Evolutionary conservation across 495 filamentous ascomycete species (phyloP).

Genomic region (Xylaria sp.): DNA sequence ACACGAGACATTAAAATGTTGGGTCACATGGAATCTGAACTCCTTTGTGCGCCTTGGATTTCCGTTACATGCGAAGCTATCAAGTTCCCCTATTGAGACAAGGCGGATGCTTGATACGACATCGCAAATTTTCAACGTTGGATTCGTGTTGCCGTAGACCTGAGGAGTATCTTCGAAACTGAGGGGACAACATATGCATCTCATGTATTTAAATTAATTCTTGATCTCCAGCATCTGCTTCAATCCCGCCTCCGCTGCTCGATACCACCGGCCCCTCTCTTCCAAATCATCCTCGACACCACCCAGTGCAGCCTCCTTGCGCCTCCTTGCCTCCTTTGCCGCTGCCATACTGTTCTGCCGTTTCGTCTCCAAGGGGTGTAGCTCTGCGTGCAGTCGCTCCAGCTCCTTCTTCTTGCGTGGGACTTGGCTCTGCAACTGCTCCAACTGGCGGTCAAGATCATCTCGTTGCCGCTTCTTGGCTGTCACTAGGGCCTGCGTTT

Average conservation of each 20-base stretch:
- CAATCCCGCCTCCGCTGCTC: slow-evolving; percentile 71
- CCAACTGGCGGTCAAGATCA: slow-evolving; percentile 72
- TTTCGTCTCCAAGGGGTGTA: slow-evolving; percentile 72
- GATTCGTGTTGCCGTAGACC: not conserved
- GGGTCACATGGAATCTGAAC: not conserved
- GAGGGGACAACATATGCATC: not conserved
- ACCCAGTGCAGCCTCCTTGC: slow-evolving; percentile 70
- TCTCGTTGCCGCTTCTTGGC: slow-evolving; percentile 66
- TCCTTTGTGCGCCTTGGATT: not conserved
- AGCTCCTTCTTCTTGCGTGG: slow-evolving; percentile 77
- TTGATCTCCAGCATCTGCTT: slow-evolving; percentile 65
- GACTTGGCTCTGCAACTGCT: slow-evolving; percentile 65
- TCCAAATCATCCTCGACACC: slow-evolving; percentile 81
- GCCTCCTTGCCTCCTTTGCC: slow-evolving; percentile 79
- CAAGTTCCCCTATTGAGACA: not conserved
- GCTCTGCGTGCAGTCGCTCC: slow-evolving; percentile 73
- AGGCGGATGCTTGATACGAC: not conserved
- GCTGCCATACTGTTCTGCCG: slow-evolving; percentile 70
- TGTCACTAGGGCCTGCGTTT: slow-evolving; percentile 64
- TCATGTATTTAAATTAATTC: slow-evolving; percentile 6
- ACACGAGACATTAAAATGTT: not conserved
- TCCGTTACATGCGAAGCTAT: too few species aligned
- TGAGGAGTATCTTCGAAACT: not conserved
- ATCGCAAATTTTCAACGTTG: not conserved
- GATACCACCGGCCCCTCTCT: slow-evolving; percentile 82